Evolutionary conservation across 306 rosid species (phyloP).

Genomic region (Benincasa hispida): DNA sequence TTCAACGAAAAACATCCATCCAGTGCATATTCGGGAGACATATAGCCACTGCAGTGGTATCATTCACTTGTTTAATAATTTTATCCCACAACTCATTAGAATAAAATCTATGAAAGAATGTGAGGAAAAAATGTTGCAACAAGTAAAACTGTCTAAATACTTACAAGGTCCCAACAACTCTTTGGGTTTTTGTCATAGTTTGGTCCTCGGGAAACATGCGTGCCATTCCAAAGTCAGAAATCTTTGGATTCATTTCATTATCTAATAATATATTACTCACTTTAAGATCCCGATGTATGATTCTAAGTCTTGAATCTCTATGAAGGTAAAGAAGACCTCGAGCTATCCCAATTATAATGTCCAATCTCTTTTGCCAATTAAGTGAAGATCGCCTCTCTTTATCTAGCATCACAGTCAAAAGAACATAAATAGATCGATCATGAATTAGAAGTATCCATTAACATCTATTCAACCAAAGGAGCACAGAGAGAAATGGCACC

Average conservation of each 20-base stretch:
- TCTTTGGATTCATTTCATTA: conserved; percentile 24
- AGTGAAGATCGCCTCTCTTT: conserved; percentile 18
- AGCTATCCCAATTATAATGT: conserved; percentile 38
- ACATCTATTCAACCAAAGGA: too few relatives aligned
- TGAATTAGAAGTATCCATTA: too few relatives aligned
- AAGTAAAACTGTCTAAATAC: not conserved
- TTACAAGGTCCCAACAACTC: conserved; percentile 36
- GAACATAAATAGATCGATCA: too few relatives aligned
- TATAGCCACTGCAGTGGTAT: conserved; percentile 15
- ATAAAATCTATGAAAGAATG: too few relatives aligned
- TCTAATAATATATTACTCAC: conserved; percentile 25
- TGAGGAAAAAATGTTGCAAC: not conserved
- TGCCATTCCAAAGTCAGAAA: conserved; percentile 38
- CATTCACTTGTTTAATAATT: too few relatives aligned
- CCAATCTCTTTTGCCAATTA: conserved; percentile 30
- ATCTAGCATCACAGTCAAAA: conserved; percentile 14
- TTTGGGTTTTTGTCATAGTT: conserved; percentile 16
- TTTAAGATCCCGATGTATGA: conserved; percentile 58
- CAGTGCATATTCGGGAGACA: conserved; percentile 26
- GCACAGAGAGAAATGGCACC: not conserved
- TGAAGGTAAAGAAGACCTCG: conserved; percentile 48
- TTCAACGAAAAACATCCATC: conserved; percentile 20
- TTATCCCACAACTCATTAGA: too few relatives aligned
- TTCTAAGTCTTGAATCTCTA: conserved; percentile 40
- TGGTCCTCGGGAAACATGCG: conserved; percentile 23